Conservation (phyloP, 805 yeast species). For the Pichia phayaonensis region DNA sequence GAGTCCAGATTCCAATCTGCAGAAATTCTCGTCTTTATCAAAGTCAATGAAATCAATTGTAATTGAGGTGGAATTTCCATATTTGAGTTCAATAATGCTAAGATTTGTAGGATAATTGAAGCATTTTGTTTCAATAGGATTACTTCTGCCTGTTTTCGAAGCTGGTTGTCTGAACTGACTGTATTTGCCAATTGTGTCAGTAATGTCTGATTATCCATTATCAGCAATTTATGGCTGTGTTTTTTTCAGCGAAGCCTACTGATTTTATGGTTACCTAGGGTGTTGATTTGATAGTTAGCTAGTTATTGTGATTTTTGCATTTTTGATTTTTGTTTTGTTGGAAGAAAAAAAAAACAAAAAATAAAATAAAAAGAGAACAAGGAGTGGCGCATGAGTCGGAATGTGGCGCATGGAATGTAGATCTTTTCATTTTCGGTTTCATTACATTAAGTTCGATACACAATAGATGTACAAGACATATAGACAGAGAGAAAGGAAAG, state of each 20-base stretch:
- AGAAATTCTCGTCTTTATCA: slow-evolving; percentile 3
- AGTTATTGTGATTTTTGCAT: too few relatives aligned
- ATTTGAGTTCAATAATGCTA: not conserved
- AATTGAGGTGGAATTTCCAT: not conserved
- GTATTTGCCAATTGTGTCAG: slow-evolving; percentile 41
- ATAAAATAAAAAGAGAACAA: too few relatives aligned
- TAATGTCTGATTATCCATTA: slow-evolving; percentile 31
- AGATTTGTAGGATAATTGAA: not conserved
- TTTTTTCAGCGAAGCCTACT: too few relatives aligned
- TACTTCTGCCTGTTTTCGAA: slow-evolving; percentile 38
- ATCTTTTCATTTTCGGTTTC: too few relatives aligned
- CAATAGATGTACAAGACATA: too few relatives aligned
- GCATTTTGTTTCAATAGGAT: not conserved
- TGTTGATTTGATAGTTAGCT: too few relatives aligned
- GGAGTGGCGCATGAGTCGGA: not conserved
- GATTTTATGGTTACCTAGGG: too few relatives aligned
- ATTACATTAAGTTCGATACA: too few relatives aligned
- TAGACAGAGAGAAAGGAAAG: too few relatives aligned
- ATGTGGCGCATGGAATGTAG: not conserved
- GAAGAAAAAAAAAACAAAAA: too few relatives aligned
- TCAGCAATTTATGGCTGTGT: not conserved
- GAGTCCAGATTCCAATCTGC: not conserved
- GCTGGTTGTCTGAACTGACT: slow-evolving; percentile 36
- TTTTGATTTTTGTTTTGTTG: too few relatives aligned
- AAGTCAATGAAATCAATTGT: slow-evolving; percentile 1